Evolutionary conservation across 2,329 filamentous ascomycete genomes (phyloP), one percentile per base, ranked within the genome.

Genomic region (Calonectria multiphialidica): DNA sequence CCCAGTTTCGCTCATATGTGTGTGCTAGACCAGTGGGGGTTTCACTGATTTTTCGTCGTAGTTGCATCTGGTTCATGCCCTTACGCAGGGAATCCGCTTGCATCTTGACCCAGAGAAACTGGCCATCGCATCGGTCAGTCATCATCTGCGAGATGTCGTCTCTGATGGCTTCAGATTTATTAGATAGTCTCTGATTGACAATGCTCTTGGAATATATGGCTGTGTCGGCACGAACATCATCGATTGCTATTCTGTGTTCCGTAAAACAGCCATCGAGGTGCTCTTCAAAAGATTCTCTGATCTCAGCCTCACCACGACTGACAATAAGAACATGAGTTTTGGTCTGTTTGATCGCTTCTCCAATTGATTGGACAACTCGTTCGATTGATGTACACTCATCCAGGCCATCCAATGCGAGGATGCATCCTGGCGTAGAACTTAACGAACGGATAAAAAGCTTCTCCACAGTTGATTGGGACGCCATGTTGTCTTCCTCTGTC

Each of bases 21-120:
- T 55, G 42, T 1, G 76, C 72, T 0, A 85, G 78, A 0, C 77
- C 80, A 0, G 72, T 37, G 0, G 82, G 82, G 0, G 80, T 79
- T 9, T 80, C 70, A 0, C 82, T 72, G 3, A 85, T 78, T 0
- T 76, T 70, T 2, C 71, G 55, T 44, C 81, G 70, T 0, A 85
- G 74, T 28, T 83, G 77, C 28, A 77, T 79, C n/a, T 74, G 73
- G 40, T 77, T 82, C 55, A 79, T 78, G 0, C 79, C 74, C 7
- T 65, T 74, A 0, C 71, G 73, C 0, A 84, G 47, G 1, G 76
- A 72, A 0, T 74, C 61, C 12, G 78, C 79, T 15, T 83, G 76
- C 42, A 84, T 47, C 21, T 78, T 81, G 0, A 84, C 69, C 75
- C 76, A 83, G 0, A 84, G 66, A 15, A 84, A 84, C 35, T 83